Percentiles rank a stretch among this genome's conserved stretches.
Conservation (phyloP, 768 basidiomycete genomes). For the Auriscalpium microsporum region DNA sequence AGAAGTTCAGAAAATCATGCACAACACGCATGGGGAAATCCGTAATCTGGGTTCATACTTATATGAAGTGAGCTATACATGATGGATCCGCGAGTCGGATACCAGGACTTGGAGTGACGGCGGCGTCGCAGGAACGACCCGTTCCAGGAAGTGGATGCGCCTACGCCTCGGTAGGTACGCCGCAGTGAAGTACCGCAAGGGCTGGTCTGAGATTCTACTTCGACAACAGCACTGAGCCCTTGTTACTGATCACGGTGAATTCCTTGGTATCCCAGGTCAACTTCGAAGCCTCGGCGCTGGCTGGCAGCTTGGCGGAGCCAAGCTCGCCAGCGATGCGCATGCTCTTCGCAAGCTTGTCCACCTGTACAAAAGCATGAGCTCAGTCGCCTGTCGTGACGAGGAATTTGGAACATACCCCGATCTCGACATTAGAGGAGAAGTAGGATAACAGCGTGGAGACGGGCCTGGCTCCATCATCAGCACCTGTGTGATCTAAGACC, state of each 20-base stretch:
- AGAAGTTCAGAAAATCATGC: too few species aligned
- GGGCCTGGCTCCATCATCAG: not conserved
- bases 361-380: conserved; percentile 24
- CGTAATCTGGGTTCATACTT: too few species aligned
- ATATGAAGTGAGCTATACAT: too few species aligned
- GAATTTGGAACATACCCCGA: not conserved
- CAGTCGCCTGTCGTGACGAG: not conserved
- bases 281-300: conserved; percentile 34
- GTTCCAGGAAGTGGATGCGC: too few species aligned
- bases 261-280: conserved; percentile 26
- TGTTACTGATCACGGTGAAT: conserved; percentile 47
- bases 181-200: too few species aligned
- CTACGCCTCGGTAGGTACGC: too few species aligned
- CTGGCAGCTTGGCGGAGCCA: conserved; percentile 41
- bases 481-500: not conserved
- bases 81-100: too few species aligned
- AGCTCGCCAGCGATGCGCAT: conserved; percentile 45
- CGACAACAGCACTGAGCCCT: not conserved
- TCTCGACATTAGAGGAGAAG: not conserved
- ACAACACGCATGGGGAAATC: too few species aligned
- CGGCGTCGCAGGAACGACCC: too few species aligned
- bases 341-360: conserved; percentile 43
- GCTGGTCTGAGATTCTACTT: not conserved
- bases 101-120: too few species aligned
- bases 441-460: conserved; percentile 1